Conservation (phyloP, 179 eudicot species). For the Drosera spatulata region DNA sequence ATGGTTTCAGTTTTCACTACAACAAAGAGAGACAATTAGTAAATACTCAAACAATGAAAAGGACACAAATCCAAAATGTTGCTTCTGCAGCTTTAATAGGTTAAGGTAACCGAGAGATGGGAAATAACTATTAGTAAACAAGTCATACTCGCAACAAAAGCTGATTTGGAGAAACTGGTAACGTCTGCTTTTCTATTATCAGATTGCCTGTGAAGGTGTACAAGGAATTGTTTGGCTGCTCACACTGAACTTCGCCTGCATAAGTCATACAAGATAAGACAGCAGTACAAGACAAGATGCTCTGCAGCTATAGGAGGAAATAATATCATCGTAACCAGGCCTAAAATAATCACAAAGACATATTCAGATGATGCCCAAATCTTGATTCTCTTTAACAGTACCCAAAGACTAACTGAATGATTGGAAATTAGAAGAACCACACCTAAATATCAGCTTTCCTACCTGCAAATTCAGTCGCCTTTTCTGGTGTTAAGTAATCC, state of each 20-base stretch:
- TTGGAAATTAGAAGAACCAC: too few species aligned
- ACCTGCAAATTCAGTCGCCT: constrained; percentile 88
- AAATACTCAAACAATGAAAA: not conserved
- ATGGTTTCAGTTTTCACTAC: constrained; percentile 6
- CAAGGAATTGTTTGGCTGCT: constrained; percentile 95
- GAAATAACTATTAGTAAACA: not conserved
- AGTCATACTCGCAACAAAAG: constrained; percentile 72
- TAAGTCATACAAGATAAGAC: constrained; percentile 7
- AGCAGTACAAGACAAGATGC: not conserved
- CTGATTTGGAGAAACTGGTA: constrained; percentile 90
- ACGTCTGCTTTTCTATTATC: constrained; percentile 72
- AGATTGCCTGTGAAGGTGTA: constrained; percentile 97
- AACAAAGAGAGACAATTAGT: constrained; percentile 3
- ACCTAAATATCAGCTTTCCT: too few species aligned
- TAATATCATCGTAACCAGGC: too few species aligned
- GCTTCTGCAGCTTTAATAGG: not conserved
- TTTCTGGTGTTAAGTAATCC: constrained; percentile 77
- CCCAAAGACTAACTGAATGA: too few species aligned
- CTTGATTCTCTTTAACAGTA: too few species aligned
- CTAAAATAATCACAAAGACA: too few species aligned
- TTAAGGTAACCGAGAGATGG: constrained; percentile 5
- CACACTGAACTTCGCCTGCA: constrained; percentile 91
- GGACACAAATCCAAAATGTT: not conserved
- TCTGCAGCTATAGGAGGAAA: too few species aligned
- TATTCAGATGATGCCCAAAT: too few species aligned